Evolutionary conservation across 2,329 filamentous ascomycete genomes (phyloP).

Genomic region (Cladosporium halotolerans): DNA sequence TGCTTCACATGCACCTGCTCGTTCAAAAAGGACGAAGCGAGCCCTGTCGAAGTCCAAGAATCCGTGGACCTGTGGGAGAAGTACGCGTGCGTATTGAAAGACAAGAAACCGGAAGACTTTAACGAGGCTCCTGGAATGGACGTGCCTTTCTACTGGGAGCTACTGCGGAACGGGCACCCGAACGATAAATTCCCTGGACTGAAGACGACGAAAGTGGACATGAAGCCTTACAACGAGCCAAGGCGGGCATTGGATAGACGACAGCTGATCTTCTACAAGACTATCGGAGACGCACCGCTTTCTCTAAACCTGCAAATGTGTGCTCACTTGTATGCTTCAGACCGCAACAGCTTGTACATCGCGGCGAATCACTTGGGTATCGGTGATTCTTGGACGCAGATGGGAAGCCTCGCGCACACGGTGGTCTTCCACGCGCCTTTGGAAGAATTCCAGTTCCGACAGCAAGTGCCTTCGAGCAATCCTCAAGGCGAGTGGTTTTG

Average conservation of each 20-base stretch:
- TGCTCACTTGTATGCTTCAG: constrained; percentile 52
- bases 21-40: constrained; percentile 43
- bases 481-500: constrained; percentile 39
- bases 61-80: constrained; percentile 29
- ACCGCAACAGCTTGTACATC: constrained; percentile 50
- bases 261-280: constrained; percentile 42
- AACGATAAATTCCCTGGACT: constrained; percentile 41
- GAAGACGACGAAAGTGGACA: constrained; percentile 48
- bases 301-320: constrained; percentile 51
- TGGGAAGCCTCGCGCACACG: constrained; percentile 44
- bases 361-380: constrained; percentile 46
- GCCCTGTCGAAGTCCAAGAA: constrained; percentile 31
- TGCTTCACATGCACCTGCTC: constrained; percentile 49
- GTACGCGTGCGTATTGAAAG: constrained; percentile 31
- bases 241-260: constrained; percentile 32
- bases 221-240: constrained; percentile 42
- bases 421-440: constrained; percentile 43
- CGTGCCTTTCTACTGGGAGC: constrained; percentile 30
- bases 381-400: constrained; percentile 33
- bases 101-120: constrained; percentile 28
- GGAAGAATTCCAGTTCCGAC: constrained; percentile 34
- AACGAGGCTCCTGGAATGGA: constrained; percentile 33
- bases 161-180: constrained; percentile 28
- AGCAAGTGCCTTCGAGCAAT: neutral
- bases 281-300: constrained; percentile 34